Evolutionary conservation across 495 filamentous ascomycete genomes (phyloP).

Genomic region (Apodospora peruviana): DNA sequence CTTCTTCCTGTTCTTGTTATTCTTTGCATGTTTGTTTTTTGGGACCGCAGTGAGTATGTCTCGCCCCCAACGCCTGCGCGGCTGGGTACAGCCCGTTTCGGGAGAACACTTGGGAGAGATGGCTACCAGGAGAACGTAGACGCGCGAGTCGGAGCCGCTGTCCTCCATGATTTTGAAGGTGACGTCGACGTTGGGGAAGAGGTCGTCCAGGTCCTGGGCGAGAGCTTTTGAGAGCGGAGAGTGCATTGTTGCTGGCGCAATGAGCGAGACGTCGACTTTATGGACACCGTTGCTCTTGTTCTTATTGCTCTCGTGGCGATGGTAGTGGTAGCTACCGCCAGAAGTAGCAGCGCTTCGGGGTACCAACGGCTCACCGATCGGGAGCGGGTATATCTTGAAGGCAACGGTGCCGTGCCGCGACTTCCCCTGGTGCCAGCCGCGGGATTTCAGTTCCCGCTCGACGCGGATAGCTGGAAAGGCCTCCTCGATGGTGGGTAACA

Average conservation of each 20-base stretch:
- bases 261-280: slow-evolving; percentile 56
- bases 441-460: slow-evolving; percentile 46
- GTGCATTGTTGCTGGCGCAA: slow-evolving; percentile 41
- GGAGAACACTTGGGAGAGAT: slow-evolving; percentile 34
- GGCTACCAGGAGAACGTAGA: slow-evolving; percentile 71
- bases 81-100: slow-evolving; percentile 4
- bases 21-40: slow-evolving; percentile 35
- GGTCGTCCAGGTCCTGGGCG: slow-evolving; percentile 23
- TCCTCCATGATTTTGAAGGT: slow-evolving; percentile 50
- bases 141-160: slow-evolving; percentile 52
- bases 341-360: slow-evolving; percentile 35
- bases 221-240: slow-evolving; percentile 33
- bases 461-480: slow-evolving; percentile 59
- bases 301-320: neutral
- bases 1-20: slow-evolving; percentile 32
- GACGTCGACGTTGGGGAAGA: slow-evolving; percentile 43
- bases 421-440: slow-evolving; percentile 65
- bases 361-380: slow-evolving; percentile 36
- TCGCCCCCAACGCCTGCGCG: slow-evolving; percentile 55
- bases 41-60: slow-evolving; percentile 58
- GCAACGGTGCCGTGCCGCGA: slow-evolving; percentile 52
- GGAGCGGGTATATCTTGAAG: slow-evolving; percentile 53
- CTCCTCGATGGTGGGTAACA: slow-evolving; percentile 61
- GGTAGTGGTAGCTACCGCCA: too few relatives aligned
- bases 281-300: slow-evolving; percentile 33